Base-by-base conservation (phyloP, 352 stramenopile genomes). In the Blastocystis sp. region DNA sequence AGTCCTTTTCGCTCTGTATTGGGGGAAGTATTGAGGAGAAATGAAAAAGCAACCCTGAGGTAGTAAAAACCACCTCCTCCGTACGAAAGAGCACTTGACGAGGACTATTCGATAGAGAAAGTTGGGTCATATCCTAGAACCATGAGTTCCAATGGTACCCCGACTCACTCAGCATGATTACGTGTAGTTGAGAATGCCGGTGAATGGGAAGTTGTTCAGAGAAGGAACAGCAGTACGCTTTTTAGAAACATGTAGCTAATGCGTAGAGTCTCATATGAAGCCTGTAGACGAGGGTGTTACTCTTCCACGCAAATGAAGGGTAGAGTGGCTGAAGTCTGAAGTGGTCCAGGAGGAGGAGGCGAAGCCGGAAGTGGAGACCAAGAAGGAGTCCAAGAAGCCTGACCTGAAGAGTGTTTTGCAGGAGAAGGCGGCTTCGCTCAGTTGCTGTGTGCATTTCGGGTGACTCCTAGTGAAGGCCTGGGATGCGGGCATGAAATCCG, bases 201-300 rank as follows among this genome's bases (percentile, higher is more conserved):
- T 68, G 74, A 54, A 21, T 84, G 74, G 74, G 43, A 54, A 42
- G 42, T 84, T 10, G 57, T 84, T 24, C 48, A 84, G 38, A 54
- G 74, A 40, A 54, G 61, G 57, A 54, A 84, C 48, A 84, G 66
- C 28, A 62, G 74, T 84, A 69, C 6, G 11, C 4, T 21, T 42
- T 60, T 54, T 9, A 28, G 4, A 10, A 1, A 17, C 52, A 59
- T 40, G 17, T 45, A 28, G 11, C 28, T 48, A 59, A 52, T 59
- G 9, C 42, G 3, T 60, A 34, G 54, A 43, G 54, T 60, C 9
- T 2, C 9, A 10, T 42, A n/a, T 34, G 24, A 11, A 60, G 42
- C 24, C 11, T 21, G 24, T 34, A n/a, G 14, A 43, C 14, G 24
- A 10, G 66, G 66, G 24, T 42, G 9, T 2, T 6, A 28, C 9